Percentiles rank a stretch among this genome's conserved stretches.
Evolutionary conservation across 2,329 filamentous ascomycete species (phyloP).

Genomic region (Drechmeria coniospora): DNA sequence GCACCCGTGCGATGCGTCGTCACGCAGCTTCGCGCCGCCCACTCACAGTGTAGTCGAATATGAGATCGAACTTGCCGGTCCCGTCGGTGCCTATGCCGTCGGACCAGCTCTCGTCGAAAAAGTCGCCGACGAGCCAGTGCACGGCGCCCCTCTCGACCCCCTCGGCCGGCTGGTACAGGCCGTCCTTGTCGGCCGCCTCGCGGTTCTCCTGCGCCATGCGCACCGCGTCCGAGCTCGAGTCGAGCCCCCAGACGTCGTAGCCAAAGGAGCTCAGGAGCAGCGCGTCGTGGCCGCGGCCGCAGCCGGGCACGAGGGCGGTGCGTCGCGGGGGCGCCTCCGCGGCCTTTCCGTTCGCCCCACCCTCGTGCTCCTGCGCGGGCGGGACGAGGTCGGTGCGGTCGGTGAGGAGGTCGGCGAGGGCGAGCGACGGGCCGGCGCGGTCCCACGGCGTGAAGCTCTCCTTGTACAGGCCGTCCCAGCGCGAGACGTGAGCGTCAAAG

Average conservation of each 20-base stretch:
- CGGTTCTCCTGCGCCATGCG: slow-evolving; percentile 30
- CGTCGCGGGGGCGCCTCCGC: slow-evolving; percentile 11
- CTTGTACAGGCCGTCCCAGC: slow-evolving; percentile 34
- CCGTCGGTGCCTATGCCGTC: slow-evolving; percentile 22
- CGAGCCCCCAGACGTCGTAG: slow-evolving; percentile 63
- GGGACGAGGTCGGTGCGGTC: slow-evolving; percentile 29
- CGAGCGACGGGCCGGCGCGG: slow-evolving; percentile 34
- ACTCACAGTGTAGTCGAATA: slow-evolving; percentile 48
- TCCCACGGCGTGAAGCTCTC: slow-evolving; percentile 38
- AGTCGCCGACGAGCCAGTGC: slow-evolving; percentile 47
- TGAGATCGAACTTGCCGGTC: slow-evolving; percentile 44
- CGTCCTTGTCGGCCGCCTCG: slow-evolving; percentile 20
- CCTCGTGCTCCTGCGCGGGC: slow-evolving; percentile 16
- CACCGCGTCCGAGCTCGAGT: slow-evolving; percentile 38
- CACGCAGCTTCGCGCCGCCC: neutral
- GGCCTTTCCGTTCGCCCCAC: slow-evolving; percentile 14
- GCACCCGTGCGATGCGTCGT: too few species aligned
- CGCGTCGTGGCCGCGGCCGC: slow-evolving; percentile 70
- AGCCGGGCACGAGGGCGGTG: slow-evolving; percentile 60
- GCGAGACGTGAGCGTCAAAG: slow-evolving; percentile 18
- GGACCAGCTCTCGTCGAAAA: slow-evolving; percentile 47
- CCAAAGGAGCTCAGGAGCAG: slow-evolving; percentile 58
- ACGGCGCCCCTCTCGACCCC: slow-evolving; percentile 32
- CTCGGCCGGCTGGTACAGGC: slow-evolving; percentile 25
- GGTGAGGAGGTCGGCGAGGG: slow-evolving; percentile 35